Base-by-base conservation (phyloP, 2,329 filamentous ascomycete genomes). In the Cladosporium sp. region DNA sequence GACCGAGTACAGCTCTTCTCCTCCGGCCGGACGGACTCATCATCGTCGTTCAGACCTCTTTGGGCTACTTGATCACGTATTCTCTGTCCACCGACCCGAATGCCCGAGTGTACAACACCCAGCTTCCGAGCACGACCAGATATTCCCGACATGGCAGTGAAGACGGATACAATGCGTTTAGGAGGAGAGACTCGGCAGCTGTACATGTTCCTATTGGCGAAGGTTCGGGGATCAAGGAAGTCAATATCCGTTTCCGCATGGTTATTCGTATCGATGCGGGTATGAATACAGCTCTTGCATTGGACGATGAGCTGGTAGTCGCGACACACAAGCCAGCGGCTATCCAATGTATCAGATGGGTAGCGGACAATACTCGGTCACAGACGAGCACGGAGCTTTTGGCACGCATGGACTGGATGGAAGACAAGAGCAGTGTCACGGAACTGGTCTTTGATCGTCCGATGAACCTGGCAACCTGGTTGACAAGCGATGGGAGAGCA, bases 251-350 rank as follows among this genome's bases (percentile, higher is more conserved):
- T 10, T 99, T 99, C 74, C 85, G 93, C 58, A 96, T 97, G 89
- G 93, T 96, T 13, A 97, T 99, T 69, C 95, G 96, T 71, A 91
- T 99, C 17, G 94, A 99, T 73, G 94, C 94, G 2, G 94, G 94
- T 2, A 97, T 99, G 65, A 86, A 87, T 64, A 90, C 87, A 67
- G 91, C 90, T 10, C 77, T 97, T 56, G 93, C 94, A 2, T 80
- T 97, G 20, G 94, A 97, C 64, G 90, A 96, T 57, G 94, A 97
- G 72, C 78, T 99, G 39, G 81, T 97, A 20, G 92, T 99, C 53
- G 90, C 94, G 4, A 99, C 94, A 0, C 81, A 85, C 58, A 96
- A 94, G 68, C 94, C 94, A 3, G 87, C 92, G 0, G 93, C 94
- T n/a, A 85, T 97, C 15, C 94, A 99, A 73, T 97, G 92, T 74